Base-by-base conservation (phyloP, 495 filamentous ascomycete genomes). In the Penicillium cataractarum region DNA sequence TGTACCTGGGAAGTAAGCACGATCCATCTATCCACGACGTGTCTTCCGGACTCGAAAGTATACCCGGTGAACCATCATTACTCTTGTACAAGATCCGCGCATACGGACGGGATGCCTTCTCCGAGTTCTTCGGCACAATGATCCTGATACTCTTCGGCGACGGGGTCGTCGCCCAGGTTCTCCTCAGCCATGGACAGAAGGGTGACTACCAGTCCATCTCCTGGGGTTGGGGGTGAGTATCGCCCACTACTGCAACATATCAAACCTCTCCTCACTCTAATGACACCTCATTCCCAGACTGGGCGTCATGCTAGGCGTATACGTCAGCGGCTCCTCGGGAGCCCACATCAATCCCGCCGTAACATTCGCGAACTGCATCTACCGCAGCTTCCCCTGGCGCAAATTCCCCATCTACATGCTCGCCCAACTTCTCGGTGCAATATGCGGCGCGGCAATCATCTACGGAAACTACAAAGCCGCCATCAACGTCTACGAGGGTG, bases 231-330 rank as follows among this genome's bases (percentile, higher is more conserved):
- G 82, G 81, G 84, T 86, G 63, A 78, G 82, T 72, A 48, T 35
- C 13, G 50, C 10, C 31, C 27, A 31, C n/a, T 13, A 13, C 4
- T 31, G 7, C 17, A 15, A n/a, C n/a, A n/a, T n/a, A n/a, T n/a
- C n/a, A n/a, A n/a, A n/a, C n/a, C n/a, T n/a, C n/a, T n/a, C n/a
- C n/a, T 3, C 27, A 21, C 27, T 58, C 61, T 71, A 61, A 68
- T 59, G 2, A 52, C 22, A 6, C 8, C n/a, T 17, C 26, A 33
- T 4, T 24, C 9, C 13, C 54, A 78, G 77, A 51, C 68, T 82
- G 35, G 87, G 84, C 4, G 84, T 89, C 27, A 88, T 89, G 86
- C 76, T 90, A 1, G 87, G 86, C n/a, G 80, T 89, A 35, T 89
- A 89, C 64, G 79, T 81, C 10, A 83, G 82, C 51, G 84, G 84